phyloP scores from a whole-genome alignment of 192 early-diverging fungal genomes.

The Coemansia sp. region DNA sequence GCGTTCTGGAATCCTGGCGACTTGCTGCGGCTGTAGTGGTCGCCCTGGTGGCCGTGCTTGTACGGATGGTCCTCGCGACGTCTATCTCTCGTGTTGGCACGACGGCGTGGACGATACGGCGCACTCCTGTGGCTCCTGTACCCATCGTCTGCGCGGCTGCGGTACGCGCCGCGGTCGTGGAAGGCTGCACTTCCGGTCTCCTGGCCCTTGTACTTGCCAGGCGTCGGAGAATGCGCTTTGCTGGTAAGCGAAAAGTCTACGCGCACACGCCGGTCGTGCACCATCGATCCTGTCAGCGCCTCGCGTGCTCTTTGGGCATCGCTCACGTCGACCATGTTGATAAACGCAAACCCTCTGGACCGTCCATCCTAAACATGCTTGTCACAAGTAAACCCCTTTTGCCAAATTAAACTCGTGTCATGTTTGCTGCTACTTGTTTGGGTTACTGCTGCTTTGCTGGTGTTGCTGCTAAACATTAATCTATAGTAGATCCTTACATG shows the following conservation, averaged over 20 bases:
- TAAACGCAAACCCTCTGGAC: constrained; percentile 45
- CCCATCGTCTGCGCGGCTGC: neutral
- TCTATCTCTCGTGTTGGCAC: constrained; percentile 40
- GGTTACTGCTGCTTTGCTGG: constrained; percentile 13
- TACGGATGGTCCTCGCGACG: constrained; percentile 36
- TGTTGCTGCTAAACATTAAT: neutral
- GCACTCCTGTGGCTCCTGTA: constrained; percentile 2
- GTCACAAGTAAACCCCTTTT: neutral
- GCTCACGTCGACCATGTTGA: constrained; percentile 37
- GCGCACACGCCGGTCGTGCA: constrained; percentile 45
- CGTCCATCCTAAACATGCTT: constrained; percentile 35
- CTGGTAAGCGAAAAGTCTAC: constrained; percentile 49
- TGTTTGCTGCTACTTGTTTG: constrained; percentile 1
- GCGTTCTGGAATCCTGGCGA: constrained; percentile 25
- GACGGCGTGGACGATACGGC: constrained; percentile 25
- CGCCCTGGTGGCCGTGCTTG: constrained; percentile 8
- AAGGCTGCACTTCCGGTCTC: constrained; percentile 14
- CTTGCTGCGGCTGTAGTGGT: constrained; percentile 28
- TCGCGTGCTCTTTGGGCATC: constrained; percentile 40
- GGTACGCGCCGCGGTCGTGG: neutral
- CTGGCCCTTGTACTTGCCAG: constrained; percentile 39
- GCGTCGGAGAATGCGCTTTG: constrained; percentile 28
- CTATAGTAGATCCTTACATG: constrained; percentile 30
- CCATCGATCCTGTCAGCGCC: constrained; percentile 16
- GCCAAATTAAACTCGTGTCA: neutral